A percentile compares a stretch with the other conserved stretches of the same genome.
phyloP scores from a whole-genome alignment of 73 alveolate genomes.

The Paramecium primaurelia region DNA sequence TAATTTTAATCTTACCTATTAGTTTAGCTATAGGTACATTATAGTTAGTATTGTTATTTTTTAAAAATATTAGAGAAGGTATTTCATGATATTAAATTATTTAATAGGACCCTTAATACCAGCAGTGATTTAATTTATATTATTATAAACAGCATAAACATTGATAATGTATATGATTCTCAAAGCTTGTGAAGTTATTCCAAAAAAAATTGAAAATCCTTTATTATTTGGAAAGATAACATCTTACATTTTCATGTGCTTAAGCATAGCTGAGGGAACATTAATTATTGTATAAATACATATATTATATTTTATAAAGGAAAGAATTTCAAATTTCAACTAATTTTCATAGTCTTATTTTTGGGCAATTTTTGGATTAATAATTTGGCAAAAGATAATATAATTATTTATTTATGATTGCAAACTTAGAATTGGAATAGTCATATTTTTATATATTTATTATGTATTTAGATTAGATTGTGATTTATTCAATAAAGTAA shows the following conservation, averaged over 20 bases:
- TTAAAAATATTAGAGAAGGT: not conserved
- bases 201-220: slow-evolving; percentile 32
- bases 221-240: slow-evolving; percentile 11
- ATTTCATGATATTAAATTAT: not conserved
- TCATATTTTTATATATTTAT: not conserved
- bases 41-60: not conserved
- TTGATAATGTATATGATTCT: not conserved
- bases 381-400: slow-evolving; percentile 17
- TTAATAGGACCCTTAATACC: not conserved
- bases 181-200: slow-evolving; percentile 16
- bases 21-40: not conserved
- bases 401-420: slow-evolving; percentile 19
- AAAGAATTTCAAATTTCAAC: not conserved
- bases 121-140: not conserved
- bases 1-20: not conserved
- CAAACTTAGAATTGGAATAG: not conserved
- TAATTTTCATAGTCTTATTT: not conserved
- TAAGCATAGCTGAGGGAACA: not conserved
- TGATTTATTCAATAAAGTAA: not conserved
- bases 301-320: not conserved
- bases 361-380: slow-evolving; percentile 28
- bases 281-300: not conserved
- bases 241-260: slow-evolving; percentile 24
- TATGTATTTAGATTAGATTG: slow-evolving; percentile 14
- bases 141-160: not conserved